Conservation (phyloP, 257 asterid species). For the Salvia miltiorrhiza region DNA sequence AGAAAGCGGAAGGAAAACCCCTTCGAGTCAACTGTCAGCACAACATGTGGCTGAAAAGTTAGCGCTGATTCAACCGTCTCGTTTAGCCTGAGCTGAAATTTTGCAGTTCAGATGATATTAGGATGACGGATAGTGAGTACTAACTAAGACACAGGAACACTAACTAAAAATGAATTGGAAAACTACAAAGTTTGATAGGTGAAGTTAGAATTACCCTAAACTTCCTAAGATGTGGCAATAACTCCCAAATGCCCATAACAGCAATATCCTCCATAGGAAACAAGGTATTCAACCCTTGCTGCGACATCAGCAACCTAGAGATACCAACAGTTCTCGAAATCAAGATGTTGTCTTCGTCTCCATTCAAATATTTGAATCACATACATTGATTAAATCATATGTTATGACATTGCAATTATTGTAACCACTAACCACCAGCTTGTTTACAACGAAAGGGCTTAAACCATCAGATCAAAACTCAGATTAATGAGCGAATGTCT, state of each 20-base stretch:
- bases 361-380: constrained; percentile 1
- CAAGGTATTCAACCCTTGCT: constrained; percentile 60
- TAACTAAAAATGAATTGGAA: constrained; percentile 3
- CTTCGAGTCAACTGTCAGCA: constrained; percentile 88
- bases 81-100: constrained; percentile 56
- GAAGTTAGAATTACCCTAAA: constrained; percentile 50
- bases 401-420: neutral
- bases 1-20: constrained; percentile 90
- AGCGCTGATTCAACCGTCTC: constrained; percentile 71
- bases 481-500: neutral
- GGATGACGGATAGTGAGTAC: neutral
- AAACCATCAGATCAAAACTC: too few species aligned
- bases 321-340: neutral
- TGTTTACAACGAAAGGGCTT: neutral
- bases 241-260: constrained; percentile 94
- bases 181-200: constrained; percentile 1
- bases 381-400: neutral
- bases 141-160: neutral
- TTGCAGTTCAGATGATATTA: constrained; percentile 23
- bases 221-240: constrained; percentile 74
- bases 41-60: constrained; percentile 77
- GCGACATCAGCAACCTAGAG: constrained; percentile 64
- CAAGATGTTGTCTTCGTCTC: constrained; percentile 15
- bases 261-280: constrained; percentile 92
- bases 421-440: neutral